A percentile compares a stretch with the other conserved stretches of the same genome.
Evolutionary conservation across 2,329 filamentous ascomycete genomes (phyloP).

Genomic region (Trichoderma pleuroti): DNA sequence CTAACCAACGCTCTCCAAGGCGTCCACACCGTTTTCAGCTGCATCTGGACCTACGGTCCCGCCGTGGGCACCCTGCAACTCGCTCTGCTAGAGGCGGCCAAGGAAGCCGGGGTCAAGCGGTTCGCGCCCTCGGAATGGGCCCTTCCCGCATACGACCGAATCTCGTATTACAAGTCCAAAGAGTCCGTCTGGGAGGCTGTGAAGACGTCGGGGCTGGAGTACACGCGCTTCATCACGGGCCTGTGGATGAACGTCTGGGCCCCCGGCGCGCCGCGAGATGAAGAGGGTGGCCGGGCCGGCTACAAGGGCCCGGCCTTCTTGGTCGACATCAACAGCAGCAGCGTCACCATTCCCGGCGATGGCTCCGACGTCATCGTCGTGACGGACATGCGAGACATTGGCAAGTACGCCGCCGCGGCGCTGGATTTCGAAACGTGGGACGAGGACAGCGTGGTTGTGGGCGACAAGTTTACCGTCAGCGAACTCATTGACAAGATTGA

Average conservation of each 20-base stretch:
- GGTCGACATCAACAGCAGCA: not conserved
- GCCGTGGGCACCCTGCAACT: not conserved
- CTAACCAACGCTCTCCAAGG: slow-evolving; percentile 7
- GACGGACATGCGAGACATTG: slow-evolving; percentile 6
- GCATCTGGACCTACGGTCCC: slow-evolving; percentile 3
- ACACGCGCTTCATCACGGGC: slow-evolving; percentile 16
- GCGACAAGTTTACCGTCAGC: not conserved
- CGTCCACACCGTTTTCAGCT: slow-evolving; percentile 14
- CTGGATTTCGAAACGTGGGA: slow-evolving; percentile 13
- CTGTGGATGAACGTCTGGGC: slow-evolving; percentile 18
- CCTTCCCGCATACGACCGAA: not conserved
- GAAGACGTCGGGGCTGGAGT: slow-evolving; percentile 6
- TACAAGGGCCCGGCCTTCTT: not conserved
- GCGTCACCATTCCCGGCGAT: not conserved
- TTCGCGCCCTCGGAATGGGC: slow-evolving; percentile 6
- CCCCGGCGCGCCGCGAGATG: not conserved
- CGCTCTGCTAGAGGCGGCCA: slow-evolving; percentile 9
- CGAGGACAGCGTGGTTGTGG: slow-evolving; percentile 2
- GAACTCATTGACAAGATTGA: not conserved
- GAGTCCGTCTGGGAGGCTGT: slow-evolving; percentile 9
- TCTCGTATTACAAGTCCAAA: slow-evolving; percentile 3
- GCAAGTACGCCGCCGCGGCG: slow-evolving; percentile 9
- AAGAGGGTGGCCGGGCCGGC: not conserved
- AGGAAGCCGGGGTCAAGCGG: slow-evolving; percentile 4
- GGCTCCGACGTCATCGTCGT: not conserved